Percentiles rank a stretch among this genome's conserved stretches.
Conservation (phyloP, 768 basidiomycete species). For the Trametes villosa region DNA sequence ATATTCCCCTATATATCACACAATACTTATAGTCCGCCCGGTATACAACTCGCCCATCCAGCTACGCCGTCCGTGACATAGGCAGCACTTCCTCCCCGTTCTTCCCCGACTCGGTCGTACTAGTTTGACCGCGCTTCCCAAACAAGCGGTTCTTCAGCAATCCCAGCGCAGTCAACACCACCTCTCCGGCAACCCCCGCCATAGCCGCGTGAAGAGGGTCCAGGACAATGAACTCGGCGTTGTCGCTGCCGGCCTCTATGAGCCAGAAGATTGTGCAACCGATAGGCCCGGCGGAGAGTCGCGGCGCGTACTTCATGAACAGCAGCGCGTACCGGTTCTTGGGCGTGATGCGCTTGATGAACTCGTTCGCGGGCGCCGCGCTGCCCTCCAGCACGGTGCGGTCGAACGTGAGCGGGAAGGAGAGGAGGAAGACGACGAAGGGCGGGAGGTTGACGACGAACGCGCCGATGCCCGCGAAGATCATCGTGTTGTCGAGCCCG, state of each 20-base stretch:
- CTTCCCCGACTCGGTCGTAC: neutral
- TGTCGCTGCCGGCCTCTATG: neutral
- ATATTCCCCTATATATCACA: too few relatives aligned
- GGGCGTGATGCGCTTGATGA: conserved; percentile 17
- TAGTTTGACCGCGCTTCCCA: neutral
- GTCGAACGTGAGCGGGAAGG: conserved; percentile 16
- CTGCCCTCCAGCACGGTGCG: conserved; percentile 13
- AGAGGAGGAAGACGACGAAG: conserved; percentile 15
- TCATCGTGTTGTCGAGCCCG: conserved; percentile 11
- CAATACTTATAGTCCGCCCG: too few relatives aligned
- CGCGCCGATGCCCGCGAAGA: conserved; percentile 11
- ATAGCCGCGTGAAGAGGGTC: conserved; percentile 10
- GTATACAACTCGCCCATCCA: neutral
- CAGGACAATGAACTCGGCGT: neutral
- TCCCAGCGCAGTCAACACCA: neutral
- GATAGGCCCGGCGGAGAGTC: conserved; percentile 3
- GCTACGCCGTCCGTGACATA: neutral
- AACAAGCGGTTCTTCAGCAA: neutral
- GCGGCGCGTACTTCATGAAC: conserved; percentile 15
- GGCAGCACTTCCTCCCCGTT: neutral
- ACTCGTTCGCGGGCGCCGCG: conserved; percentile 11
- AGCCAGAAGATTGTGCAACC: conserved; percentile 7
- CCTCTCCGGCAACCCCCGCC: conserved; percentile 4
- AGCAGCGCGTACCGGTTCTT: neutral
- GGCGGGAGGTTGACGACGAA: conserved; percentile 16